phyloP scores from a whole-genome alignment of 495 filamentous ascomycete species.

The Chlorociboria aeruginascens region DNA sequence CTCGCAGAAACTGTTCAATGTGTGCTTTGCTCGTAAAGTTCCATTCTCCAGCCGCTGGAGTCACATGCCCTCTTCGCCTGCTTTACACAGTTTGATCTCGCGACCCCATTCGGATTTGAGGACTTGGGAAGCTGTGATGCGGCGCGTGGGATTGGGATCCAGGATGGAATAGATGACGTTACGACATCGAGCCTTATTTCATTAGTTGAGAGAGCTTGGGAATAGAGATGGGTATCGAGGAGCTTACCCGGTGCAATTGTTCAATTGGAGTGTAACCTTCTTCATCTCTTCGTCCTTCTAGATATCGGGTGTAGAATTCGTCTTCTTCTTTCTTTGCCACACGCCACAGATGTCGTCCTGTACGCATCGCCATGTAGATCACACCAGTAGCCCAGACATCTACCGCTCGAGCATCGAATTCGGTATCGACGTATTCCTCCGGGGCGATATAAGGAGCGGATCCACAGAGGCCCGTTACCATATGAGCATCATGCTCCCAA shows the following conservation, averaged over 20 bases:
- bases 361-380: slow-evolving; percentile 99
- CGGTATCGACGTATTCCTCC: slow-evolving; percentile 87
- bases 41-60: slow-evolving; percentile 4
- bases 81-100: slow-evolving; percentile 91
- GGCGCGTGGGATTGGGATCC: slow-evolving; percentile 83
- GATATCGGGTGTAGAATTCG: slow-evolving; percentile 89
- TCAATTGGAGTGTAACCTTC: slow-evolving; percentile 95
- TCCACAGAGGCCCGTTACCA: slow-evolving; percentile 93
- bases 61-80: slow-evolving; percentile 77
- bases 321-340: slow-evolving; percentile 91
- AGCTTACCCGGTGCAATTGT: slow-evolving; percentile 81
- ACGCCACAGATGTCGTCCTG: slow-evolving; percentile 91
- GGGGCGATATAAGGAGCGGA: slow-evolving; percentile 96
- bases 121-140: slow-evolving; percentile 92
- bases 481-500: slow-evolving; percentile 95
- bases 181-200: slow-evolving; percentile 77
- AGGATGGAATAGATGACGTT: slow-evolving; percentile 99
- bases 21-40: background rate
- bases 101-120: slow-evolving; percentile 97
- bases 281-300: slow-evolving; percentile 84
- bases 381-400: slow-evolving; percentile 98
- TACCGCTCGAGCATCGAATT: slow-evolving; percentile 94
- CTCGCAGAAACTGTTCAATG: slow-evolving; percentile 1
- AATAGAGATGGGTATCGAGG: background rate
- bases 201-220: background rate